phyloP scores from a whole-genome alignment of 768 basidiomycete species.

The Fomitopsis serialis region DNA sequence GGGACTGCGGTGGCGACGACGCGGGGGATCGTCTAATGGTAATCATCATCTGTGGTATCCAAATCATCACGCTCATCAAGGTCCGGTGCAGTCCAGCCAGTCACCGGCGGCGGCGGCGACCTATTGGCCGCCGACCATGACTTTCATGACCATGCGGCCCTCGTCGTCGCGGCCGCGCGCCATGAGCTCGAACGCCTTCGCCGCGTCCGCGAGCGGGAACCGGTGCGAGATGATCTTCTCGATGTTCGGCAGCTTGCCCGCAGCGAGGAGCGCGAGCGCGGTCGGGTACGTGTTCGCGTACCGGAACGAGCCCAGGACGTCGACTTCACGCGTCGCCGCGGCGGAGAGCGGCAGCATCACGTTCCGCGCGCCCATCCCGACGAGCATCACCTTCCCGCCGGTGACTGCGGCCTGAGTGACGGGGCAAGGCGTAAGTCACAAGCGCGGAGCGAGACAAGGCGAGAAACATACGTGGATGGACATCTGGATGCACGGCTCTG shows the following conservation, averaged over 20 bases:
- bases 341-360: constrained; percentile 77
- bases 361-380: constrained; percentile 92
- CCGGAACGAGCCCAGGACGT: constrained; percentile 88
- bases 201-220: constrained; percentile 57
- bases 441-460: constrained; percentile 8
- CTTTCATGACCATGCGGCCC: constrained; percentile 84
- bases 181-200: constrained; percentile 79
- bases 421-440: constrained; percentile 5
- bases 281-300: constrained; percentile 88
- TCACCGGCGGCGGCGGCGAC: not conserved
- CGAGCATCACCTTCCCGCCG: constrained; percentile 88
- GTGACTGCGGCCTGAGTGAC: constrained; percentile 62
- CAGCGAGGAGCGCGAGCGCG: constrained; percentile 66
- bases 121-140: constrained; percentile 56
- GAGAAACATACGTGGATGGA: constrained; percentile 70
- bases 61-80: too few relatives aligned
- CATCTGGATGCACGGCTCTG: constrained; percentile 88
- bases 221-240: constrained; percentile 79
- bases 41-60: too few relatives aligned
- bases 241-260: constrained; percentile 58
- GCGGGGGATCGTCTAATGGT: too few relatives aligned
- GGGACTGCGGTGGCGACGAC: too few relatives aligned
- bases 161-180: constrained; percentile 70
- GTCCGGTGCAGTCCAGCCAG: too few relatives aligned
- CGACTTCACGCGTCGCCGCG: constrained; percentile 85